Conservation (phyloP, 2,329 filamentous ascomycete species). For the Diplocarpon rosae region DNA sequence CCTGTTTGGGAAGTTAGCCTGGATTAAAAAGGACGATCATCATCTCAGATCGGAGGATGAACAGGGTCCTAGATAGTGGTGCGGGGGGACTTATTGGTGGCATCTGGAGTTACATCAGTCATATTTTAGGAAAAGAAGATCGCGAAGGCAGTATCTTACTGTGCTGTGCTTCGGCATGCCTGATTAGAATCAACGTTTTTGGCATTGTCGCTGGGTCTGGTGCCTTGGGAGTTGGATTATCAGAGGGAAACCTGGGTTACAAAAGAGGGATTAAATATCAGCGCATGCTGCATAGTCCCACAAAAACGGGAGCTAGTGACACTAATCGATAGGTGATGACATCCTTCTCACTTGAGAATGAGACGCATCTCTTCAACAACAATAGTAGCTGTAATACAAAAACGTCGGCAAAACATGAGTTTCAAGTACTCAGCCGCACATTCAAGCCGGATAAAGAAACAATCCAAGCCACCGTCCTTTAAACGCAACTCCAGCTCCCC, state of each 20-base stretch:
- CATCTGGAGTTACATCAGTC: conserved; percentile 18
- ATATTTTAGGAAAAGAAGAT: background rate
- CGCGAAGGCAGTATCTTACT: conserved; percentile 24
- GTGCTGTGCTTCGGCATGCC: conserved; percentile 33
- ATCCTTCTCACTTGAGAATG: no score
- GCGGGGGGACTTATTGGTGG: conserved; percentile 23
- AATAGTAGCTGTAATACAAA: background rate
- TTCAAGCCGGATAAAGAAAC: conserved; percentile 26
- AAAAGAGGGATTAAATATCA: no score
- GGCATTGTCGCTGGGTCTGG: conserved; percentile 25
- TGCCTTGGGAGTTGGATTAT: background rate
- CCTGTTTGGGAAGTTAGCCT: conserved; percentile 16
- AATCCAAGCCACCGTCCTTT: conserved; percentile 19
- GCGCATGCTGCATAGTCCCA: no score
- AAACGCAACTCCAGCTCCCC: conserved; percentile 18
- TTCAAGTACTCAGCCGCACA: conserved; percentile 23
- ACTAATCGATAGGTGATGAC: no score
- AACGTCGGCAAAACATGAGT: conserved; percentile 16
- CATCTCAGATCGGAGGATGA: background rate
- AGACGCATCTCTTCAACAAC: no score
- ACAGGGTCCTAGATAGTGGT: background rate
- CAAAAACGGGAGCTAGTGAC: no score
- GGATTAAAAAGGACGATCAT: background rate
- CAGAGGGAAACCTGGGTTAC: background rate
- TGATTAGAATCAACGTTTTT: conserved; percentile 32